These are phyloP conservation scores for Paracoccidioides brasiliensis DNA, from an alignment of 2,329 filamentous ascomycete species.

Conservation along the genomic window DNA sequence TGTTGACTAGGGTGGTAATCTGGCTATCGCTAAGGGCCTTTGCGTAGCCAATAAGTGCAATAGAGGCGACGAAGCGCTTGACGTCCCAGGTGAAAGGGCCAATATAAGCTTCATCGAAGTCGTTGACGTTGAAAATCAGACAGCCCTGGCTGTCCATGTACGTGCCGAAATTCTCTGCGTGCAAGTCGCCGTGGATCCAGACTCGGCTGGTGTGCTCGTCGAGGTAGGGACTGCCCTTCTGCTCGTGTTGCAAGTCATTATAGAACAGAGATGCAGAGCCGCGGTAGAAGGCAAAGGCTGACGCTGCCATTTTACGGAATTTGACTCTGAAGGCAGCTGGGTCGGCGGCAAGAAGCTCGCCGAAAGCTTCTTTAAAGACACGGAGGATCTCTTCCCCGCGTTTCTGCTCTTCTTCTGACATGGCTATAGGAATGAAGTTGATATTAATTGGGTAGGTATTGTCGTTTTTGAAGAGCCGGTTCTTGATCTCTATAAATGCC, in stretches of 20 bases:
- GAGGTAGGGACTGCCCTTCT: slow-evolving; percentile 5
- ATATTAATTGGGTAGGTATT: neutral
- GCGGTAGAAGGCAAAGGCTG: slow-evolving; percentile 14
- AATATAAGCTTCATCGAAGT: slow-evolving; percentile 14
- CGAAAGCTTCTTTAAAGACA: slow-evolving; percentile 12
- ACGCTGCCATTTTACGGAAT: slow-evolving; percentile 17
- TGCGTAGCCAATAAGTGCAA: slow-evolving; percentile 12
- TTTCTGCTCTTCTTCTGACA: slow-evolving; percentile 1
- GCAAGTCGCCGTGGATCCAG: slow-evolving; percentile 14
- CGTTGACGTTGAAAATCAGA: slow-evolving; percentile 13
- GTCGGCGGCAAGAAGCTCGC: slow-evolving; percentile 22
- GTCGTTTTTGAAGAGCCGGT: too few species aligned
- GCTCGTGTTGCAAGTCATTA: slow-evolving; percentile 9
- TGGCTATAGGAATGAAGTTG: neutral
- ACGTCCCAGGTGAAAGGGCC: slow-evolving; percentile 14
- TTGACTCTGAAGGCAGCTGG: slow-evolving; percentile 25
- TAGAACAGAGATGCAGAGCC: slow-evolving; percentile 12
- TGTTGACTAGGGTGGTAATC: slow-evolving; percentile 10
- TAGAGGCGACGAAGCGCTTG: slow-evolving; percentile 12
- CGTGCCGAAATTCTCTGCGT: slow-evolving; percentile 14
- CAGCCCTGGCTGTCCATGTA: slow-evolving; percentile 14
- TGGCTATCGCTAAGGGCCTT: slow-evolving; percentile 13
- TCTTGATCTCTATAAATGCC: too few species aligned
- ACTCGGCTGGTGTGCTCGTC: slow-evolving; percentile 9
- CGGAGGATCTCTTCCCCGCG: slow-evolving; percentile 11